phyloP scores from a whole-genome alignment of 306 rosid genomes.

The Cucurbita pepo region DNA sequence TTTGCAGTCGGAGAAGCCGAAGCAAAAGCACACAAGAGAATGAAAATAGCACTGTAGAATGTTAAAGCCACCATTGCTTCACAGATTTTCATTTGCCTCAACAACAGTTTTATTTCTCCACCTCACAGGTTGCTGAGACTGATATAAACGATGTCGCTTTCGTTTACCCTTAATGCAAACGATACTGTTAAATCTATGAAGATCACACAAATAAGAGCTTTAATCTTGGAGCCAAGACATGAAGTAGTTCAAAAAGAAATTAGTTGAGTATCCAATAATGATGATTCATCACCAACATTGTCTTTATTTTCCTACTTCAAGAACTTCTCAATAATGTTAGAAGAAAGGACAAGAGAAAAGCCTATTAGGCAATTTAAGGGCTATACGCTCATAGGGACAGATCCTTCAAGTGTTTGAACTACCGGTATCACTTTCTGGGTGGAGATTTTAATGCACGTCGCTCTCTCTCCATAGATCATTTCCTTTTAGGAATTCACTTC shows the following conservation, averaged over 20 bases:
- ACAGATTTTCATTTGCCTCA: not conserved
- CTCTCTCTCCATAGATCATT: not conserved
- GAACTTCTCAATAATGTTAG: not conserved
- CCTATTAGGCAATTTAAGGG: not conserved
- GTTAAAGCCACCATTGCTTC: not conserved
- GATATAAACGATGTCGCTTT: not conserved
- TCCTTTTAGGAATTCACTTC: not conserved
- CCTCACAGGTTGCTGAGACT: not conserved
- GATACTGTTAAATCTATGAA: not conserved
- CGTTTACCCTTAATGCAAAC: not conserved
- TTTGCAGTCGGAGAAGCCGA: slow-evolving; percentile 1
- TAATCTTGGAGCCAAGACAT: not conserved
- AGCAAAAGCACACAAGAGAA: slow-evolving; percentile 11
- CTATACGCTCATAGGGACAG: not conserved
- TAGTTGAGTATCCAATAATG: not conserved
- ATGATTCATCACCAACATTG: not conserved
- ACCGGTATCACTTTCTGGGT: not conserved
- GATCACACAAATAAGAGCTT: not conserved
- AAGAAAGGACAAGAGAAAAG: not conserved
- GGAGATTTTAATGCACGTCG: not conserved
- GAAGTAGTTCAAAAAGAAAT: not conserved
- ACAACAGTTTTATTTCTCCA: not conserved
- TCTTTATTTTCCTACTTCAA: not conserved
- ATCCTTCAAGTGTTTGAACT: not conserved
- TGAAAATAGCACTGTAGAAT: slow-evolving; percentile 14